Conservation (phyloP, 129 eudicot species). For the Glebionis coronaria region DNA sequence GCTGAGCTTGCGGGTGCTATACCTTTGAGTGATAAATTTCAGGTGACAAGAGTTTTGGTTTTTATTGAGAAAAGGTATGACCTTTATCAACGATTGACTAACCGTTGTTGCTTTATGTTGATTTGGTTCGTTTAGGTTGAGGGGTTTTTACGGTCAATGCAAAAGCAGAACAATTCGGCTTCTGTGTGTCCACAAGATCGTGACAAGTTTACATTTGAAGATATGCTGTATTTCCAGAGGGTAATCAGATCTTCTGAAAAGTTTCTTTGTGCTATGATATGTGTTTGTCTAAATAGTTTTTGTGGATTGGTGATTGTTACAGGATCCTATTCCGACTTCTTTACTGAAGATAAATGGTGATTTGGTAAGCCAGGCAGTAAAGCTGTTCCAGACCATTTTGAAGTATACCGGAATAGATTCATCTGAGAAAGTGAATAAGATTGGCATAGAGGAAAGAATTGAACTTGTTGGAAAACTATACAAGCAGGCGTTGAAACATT, state of each 20-base stretch:
- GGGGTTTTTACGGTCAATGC: conserved; percentile 95
- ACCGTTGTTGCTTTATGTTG: conserved; percentile 13
- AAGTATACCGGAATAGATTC: too few species aligned
- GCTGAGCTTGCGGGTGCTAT: conserved; percentile 97
- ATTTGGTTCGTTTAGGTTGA: conserved; percentile 58
- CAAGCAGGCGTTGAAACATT: conserved; percentile 90
- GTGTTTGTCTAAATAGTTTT: neutral
- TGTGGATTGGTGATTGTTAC: too few species aligned
- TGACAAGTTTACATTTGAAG: conserved; percentile 91
- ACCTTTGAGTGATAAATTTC: conserved; percentile 89
- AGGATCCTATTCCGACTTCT: conserved; percentile 96
- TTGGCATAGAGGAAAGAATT: too few species aligned
- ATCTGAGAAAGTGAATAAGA: too few species aligned
- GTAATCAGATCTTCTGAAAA: neutral
- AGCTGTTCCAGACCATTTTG: too few species aligned
- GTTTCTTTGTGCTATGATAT: conserved; percentile 5
- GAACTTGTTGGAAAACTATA: too few species aligned
- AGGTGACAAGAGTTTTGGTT: conserved; percentile 40
- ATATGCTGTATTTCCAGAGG: conserved; percentile 95
- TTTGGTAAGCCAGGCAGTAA: conserved; percentile 62
- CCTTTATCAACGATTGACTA: conserved; percentile 11
- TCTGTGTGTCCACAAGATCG: conserved; percentile 75
- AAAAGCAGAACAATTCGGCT: conserved; percentile 86
- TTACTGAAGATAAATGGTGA: conserved; percentile 76
- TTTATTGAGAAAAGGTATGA: neutral